These are phyloP conservation scores for Xylaria nigripes DNA, from an alignment of 495 filamentous ascomycete genomes.

Conservation along the genomic window DNA sequence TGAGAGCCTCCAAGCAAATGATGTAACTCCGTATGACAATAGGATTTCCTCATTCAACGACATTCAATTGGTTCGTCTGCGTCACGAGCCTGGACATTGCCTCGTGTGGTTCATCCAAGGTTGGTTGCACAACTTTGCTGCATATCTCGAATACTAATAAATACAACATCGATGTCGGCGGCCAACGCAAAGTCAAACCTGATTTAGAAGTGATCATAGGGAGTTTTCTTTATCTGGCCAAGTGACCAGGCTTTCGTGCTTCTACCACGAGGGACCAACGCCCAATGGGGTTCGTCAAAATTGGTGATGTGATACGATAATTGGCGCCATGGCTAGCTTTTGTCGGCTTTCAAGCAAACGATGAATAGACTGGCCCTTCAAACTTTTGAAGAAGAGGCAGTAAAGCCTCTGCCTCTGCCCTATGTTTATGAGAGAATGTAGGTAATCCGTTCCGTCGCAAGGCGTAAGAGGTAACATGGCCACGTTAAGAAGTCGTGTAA, in stretches of 20 bases:
- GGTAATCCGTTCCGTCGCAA: not conserved
- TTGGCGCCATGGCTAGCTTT: slow-evolving; percentile 1
- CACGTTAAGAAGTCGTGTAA: not conserved
- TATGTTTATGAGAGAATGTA: not conserved
- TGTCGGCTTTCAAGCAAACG: not conserved
- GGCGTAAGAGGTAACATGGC: not conserved
- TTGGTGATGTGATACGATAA: slow-evolving; percentile 4
- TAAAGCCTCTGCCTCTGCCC: not conserved
- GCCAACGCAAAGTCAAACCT: slow-evolving; percentile 3
- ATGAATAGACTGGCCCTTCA: not conserved
- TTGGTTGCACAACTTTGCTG: slow-evolving; percentile 11
- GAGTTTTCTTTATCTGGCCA: slow-evolving; percentile 9
- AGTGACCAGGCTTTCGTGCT: slow-evolving; percentile 4
- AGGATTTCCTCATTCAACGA: not conserved
- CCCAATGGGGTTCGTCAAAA: slow-evolving; percentile 4
- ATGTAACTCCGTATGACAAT: slow-evolving; percentile 14
- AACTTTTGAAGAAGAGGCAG: not conserved
- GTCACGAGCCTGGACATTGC: slow-evolving; percentile 13
- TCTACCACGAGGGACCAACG: not conserved
- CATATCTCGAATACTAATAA: slow-evolving; percentile 1
- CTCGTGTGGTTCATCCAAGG: slow-evolving; percentile 7
- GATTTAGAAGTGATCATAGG: slow-evolving; percentile 11
- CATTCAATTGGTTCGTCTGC: slow-evolving; percentile 7
- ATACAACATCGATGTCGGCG: slow-evolving; percentile 10
- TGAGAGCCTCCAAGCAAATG: slow-evolving; percentile 10